These are phyloP conservation scores for Panus rudis DNA, from an alignment of 768 basidiomycete species.

Conservation along the genomic window DNA sequence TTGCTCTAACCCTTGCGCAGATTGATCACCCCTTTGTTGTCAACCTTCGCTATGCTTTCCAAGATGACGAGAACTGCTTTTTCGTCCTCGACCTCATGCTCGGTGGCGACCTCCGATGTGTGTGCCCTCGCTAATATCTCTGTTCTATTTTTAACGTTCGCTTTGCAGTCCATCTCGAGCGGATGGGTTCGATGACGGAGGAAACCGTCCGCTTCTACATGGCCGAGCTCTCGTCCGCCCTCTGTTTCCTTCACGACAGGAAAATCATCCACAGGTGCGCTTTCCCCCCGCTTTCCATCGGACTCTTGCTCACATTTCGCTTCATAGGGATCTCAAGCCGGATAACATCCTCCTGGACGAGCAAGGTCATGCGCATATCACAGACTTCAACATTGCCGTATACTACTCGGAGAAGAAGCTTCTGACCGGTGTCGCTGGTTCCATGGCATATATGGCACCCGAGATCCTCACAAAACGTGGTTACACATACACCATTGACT, in stretches of 20 bases:
- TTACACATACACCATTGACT: constrained; percentile 91
- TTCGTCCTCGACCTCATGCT: constrained; percentile 97
- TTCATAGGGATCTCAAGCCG: constrained; percentile 83
- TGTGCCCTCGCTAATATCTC: constrained; percentile 21
- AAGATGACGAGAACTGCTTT: constrained; percentile 98
- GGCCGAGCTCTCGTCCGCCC: constrained; percentile 81
- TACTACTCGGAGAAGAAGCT: constrained; percentile 86
- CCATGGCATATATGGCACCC: constrained; percentile 98
- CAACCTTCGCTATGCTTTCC: constrained; percentile 93
- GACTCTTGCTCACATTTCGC: constrained; percentile 20
- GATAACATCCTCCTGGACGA: constrained; percentile 98
- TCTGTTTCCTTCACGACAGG: constrained; percentile 87
- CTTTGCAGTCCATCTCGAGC: constrained; percentile 75
- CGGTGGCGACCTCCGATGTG: constrained; percentile 90
- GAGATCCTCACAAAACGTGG: constrained; percentile 90
- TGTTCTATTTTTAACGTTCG: constrained; percentile 4
- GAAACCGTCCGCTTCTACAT: constrained; percentile 82
- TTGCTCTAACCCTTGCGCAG: no score
- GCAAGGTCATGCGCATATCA: constrained; percentile 90
- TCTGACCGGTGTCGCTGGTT: constrained; percentile 88
- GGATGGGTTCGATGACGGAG: constrained; percentile 68
- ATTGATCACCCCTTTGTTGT: constrained; percentile 95
- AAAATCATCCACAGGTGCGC: constrained; percentile 92
- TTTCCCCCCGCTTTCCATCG: constrained; percentile 11
- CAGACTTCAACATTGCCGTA: constrained; percentile 98